Percentiles rank a stretch among this genome's conserved stretches.
phyloP scores from a whole-genome alignment of 306 rosid genomes.

The Alnus rubra region DNA sequence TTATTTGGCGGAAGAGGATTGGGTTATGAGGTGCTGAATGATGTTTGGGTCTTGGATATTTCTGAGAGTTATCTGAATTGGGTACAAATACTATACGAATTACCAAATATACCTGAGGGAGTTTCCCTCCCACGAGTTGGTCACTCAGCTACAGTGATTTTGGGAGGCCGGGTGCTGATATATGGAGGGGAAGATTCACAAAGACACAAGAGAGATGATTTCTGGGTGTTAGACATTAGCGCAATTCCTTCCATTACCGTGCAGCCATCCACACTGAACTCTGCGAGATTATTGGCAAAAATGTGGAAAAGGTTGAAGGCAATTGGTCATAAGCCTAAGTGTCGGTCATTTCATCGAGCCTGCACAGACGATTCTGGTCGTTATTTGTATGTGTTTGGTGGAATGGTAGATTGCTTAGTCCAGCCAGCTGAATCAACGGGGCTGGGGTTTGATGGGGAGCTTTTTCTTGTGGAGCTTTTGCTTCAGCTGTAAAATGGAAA shows the following conservation, averaged over 20 bases:
- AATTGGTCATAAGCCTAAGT: slow-evolving; percentile 42
- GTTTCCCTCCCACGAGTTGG: slow-evolving; percentile 86
- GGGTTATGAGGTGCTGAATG: slow-evolving; percentile 77
- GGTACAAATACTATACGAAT: slow-evolving; percentile 63
- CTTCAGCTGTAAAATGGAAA: slow-evolving; percentile 46
- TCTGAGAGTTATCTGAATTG: slow-evolving; percentile 46
- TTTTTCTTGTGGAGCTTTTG: slow-evolving; percentile 72
- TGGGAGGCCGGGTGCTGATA: slow-evolving; percentile 78
- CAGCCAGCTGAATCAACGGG: slow-evolving; percentile 53
- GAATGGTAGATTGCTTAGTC: slow-evolving; percentile 74
- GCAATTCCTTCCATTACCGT: slow-evolving; percentile 41
- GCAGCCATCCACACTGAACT: slow-evolving; percentile 41
- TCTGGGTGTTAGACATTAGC: slow-evolving; percentile 75
- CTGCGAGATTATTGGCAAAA: slow-evolving; percentile 42
- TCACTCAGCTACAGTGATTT: slow-evolving; percentile 75
- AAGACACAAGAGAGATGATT: slow-evolving; percentile 76
- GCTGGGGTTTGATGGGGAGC: slow-evolving; percentile 76
- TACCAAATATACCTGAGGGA: slow-evolving; percentile 59
- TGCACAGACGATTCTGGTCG: slow-evolving; percentile 69
- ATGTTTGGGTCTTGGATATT: slow-evolving; percentile 77
- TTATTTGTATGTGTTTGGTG: slow-evolving; percentile 72
- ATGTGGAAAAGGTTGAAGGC: slow-evolving; percentile 70
- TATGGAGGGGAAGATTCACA: slow-evolving; percentile 85
- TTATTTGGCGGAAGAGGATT: slow-evolving; percentile 91
- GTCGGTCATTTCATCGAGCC: slow-evolving; percentile 82